Evolutionary conservation across 768 basidiomycete genomes (phyloP).

Genomic region (Chalciporus piperatus): DNA sequence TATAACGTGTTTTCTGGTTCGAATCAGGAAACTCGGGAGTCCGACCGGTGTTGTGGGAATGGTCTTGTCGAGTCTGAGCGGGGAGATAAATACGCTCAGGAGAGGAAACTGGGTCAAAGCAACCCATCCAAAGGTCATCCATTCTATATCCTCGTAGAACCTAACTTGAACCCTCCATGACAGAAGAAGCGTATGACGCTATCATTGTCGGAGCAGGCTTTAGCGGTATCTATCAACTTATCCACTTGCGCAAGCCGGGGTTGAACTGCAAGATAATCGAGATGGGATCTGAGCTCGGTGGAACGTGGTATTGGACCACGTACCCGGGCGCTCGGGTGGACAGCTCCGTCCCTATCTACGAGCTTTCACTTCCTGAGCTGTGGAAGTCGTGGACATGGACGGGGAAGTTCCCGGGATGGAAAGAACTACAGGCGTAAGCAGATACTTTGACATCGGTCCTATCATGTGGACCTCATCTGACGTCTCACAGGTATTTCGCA

Average conservation of each 20-base stretch:
- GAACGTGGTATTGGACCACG: conserved; percentile 16
- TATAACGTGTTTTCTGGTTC: no score
- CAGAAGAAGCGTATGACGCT: no score
- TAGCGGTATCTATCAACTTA: conserved; percentile 6
- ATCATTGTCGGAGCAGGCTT: no score
- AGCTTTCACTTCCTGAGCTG: conserved; percentile 10
- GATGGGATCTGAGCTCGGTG: conserved; percentile 9
- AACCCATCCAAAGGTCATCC: no score
- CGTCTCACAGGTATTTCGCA: conserved; percentile 12
- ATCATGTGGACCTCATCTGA: background rate
- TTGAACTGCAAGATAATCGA: conserved; percentile 12
- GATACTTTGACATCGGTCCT: background rate
- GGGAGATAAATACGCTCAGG: no score
- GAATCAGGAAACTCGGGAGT: no score
- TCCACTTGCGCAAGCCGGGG: conserved; percentile 6
- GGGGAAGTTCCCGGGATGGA: conserved; percentile 10
- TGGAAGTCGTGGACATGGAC: conserved; percentile 13
- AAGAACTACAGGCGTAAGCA: conserved; percentile 11
- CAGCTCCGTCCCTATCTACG: conserved; percentile 8
- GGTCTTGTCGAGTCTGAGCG: no score
- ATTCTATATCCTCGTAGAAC: no score
- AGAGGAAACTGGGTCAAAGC: no score
- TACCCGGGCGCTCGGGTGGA: conserved; percentile 14
- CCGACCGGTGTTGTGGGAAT: no score
- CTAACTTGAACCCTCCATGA: no score